These are phyloP conservation scores for Candida odintsovae DNA, from an alignment of 805 yeast genomes.

Conservation along the genomic window DNA sequence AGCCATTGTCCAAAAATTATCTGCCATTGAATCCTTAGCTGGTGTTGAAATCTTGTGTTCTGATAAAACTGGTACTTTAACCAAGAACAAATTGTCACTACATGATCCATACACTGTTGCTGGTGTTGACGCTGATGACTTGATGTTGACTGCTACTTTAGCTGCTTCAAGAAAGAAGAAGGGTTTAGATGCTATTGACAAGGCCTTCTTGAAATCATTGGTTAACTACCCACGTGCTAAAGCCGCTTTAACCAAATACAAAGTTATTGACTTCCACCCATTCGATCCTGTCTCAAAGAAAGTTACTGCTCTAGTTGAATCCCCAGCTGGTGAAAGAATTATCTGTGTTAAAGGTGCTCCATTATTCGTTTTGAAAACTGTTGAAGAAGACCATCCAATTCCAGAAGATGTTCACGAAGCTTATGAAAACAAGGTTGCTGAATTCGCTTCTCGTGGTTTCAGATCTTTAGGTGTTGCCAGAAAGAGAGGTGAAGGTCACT, in stretches of 20 bases:
- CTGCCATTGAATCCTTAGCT: constrained; percentile 95
- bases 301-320: constrained; percentile 91
- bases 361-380: constrained; percentile 92
- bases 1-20: constrained; percentile 94
- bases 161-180: constrained; percentile 98
- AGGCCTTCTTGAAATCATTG: constrained; percentile 91
- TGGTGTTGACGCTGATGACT: constrained; percentile 93
- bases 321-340: constrained; percentile 93
- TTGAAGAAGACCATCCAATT: constrained; percentile 94
- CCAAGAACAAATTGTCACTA: constrained; percentile 93
- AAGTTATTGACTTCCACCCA: constrained; percentile 93
- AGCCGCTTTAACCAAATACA: constrained; percentile 87
- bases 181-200: constrained; percentile 97
- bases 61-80: constrained; percentile 96
- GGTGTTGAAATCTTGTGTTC: constrained; percentile 98
- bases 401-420: constrained; percentile 91
- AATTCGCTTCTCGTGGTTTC: constrained; percentile 97
- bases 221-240: constrained; percentile 87
- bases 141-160: constrained; percentile 95
- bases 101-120: constrained; percentile 97
- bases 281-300: constrained; percentile 97
- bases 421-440: constrained; percentile 96
- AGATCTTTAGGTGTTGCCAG: constrained; percentile 98
- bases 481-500: constrained; percentile 97
- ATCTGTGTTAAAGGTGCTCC: constrained; percentile 98